Percentiles rank a stretch among this genome's conserved stretches.
These are phyloP conservation scores for Favolaschia claudopus DNA, from an alignment of 768 basidiomycete species.

Conservation along the genomic window DNA sequence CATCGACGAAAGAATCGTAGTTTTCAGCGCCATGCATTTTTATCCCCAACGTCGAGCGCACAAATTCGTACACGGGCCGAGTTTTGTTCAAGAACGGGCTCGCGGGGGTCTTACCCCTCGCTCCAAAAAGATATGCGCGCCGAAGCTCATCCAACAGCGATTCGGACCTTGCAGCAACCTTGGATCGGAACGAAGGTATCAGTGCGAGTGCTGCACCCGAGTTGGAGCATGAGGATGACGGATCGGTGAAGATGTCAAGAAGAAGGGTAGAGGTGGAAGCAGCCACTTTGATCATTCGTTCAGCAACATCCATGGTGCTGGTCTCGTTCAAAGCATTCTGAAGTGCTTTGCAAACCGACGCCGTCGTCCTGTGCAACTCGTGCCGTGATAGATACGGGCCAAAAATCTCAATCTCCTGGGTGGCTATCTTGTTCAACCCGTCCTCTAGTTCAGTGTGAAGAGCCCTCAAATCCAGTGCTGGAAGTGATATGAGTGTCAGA, in stretches of 20 bases:
- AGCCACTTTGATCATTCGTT: conserved; percentile 77
- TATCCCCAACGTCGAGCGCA: conserved; percentile 75
- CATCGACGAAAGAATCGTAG: conserved; percentile 62
- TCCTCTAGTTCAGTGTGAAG: conserved; percentile 70
- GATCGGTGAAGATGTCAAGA: conserved; percentile 65
- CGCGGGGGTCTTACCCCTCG: conserved; percentile 71
- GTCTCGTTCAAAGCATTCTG: conserved; percentile 66
- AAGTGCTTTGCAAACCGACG: conserved; percentile 52
- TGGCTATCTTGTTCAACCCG: conserved; percentile 54
- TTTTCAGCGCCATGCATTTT: conserved; percentile 85
- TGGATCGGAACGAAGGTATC: conserved; percentile 63
- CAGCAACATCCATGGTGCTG: conserved; percentile 72
- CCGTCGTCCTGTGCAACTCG: conserved; percentile 42
- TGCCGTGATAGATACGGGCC: conserved; percentile 43
- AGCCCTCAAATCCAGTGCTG: conserved; percentile 84
- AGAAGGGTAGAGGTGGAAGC: conserved; percentile 66
- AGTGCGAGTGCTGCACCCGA: conserved; percentile 41
- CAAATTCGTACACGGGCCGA: conserved; percentile 77
- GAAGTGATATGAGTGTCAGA: conserved; percentile 1
- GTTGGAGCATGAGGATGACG: conserved; percentile 37
- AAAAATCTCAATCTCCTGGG: conserved; percentile 60
- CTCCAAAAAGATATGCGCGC: conserved; percentile 64
- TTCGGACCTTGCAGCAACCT: conserved; percentile 57
- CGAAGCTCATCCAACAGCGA: conserved; percentile 57
- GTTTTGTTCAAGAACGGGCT: conserved; percentile 72